Percentiles rank a stretch among this genome's conserved stretches.
These are phyloP conservation scores for Raffaelea ambrosiae DNA, from an alignment of 2,329 filamentous ascomycete genomes.

Conservation along the genomic window DNA sequence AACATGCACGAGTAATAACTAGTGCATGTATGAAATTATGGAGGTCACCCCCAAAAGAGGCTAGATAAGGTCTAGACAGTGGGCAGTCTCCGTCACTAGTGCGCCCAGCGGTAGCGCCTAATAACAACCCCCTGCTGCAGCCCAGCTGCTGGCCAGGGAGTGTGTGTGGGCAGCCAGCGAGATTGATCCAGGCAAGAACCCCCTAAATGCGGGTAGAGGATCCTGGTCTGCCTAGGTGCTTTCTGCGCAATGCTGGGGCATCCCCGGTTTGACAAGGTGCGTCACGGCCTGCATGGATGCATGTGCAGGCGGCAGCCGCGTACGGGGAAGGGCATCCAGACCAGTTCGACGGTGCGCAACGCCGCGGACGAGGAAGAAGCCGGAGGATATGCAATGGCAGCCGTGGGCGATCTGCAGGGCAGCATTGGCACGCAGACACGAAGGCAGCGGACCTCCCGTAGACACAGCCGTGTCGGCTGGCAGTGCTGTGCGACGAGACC, in stretches of 20 bases:
- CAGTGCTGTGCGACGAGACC: no score
- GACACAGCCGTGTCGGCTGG: no score
- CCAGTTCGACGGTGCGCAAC: no score
- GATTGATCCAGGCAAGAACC: not conserved
- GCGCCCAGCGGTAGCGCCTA: not conserved
- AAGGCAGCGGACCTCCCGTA: no score
- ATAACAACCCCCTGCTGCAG: not conserved
- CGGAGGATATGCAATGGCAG: no score
- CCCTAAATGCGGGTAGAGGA: not conserved
- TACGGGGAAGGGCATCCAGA: no score
- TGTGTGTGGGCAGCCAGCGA: not conserved
- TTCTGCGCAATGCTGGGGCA: not conserved
- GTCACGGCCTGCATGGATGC: not conserved
- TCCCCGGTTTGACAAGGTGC: not conserved
- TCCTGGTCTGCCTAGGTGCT: not conserved
- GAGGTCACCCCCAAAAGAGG: not conserved
- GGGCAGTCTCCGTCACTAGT: not conserved
- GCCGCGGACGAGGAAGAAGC: no score
- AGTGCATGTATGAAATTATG: not conserved
- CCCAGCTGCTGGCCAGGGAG: not conserved
- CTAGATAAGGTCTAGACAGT: slow-evolving; percentile 3
- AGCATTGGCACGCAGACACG: no score
- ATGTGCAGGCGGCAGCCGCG: no score
- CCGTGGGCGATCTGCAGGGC: no score
- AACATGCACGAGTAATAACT: slow-evolving; percentile 4